Conservation (phyloP, 176 grass and related monocot species). For the Areca catechu region DNA sequence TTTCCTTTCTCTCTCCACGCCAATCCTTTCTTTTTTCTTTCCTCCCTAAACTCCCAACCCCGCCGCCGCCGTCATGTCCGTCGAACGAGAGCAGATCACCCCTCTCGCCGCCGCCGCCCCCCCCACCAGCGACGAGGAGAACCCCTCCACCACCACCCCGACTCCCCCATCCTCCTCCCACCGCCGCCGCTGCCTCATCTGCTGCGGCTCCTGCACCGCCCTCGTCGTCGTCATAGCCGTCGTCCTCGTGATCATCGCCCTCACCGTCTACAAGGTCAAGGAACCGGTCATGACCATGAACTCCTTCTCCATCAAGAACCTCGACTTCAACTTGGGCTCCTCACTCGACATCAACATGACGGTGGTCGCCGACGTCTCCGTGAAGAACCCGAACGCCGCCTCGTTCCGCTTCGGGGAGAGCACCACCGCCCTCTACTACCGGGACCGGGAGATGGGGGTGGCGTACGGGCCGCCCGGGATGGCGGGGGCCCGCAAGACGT, state of each 20-base stretch:
- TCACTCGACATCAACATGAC: constrained; percentile 18
- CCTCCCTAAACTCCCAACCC: too few species aligned
- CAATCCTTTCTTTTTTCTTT: too few species aligned
- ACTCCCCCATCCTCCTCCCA: background rate
- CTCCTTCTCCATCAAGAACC: constrained; percentile 28
- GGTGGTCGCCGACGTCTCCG: constrained; percentile 50
- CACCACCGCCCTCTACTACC: constrained; percentile 56
- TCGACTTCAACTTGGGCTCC: background rate
- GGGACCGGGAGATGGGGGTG: constrained; percentile 25
- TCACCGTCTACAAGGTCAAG: constrained; percentile 54
- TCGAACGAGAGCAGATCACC: too few species aligned
- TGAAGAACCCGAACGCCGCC: constrained; percentile 73
- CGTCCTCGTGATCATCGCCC: constrained; percentile 6
- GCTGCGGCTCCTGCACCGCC: constrained; percentile 9
- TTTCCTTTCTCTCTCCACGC: too few species aligned
- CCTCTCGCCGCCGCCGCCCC: too few species aligned
- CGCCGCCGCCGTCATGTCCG: too few species aligned
- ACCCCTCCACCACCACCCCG: too few species aligned
- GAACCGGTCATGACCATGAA: constrained; percentile 77
- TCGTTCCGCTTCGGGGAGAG: constrained; percentile 36
- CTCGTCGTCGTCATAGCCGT: background rate
- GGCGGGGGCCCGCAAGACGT: constrained; percentile 33
- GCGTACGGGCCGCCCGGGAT: constrained; percentile 29
- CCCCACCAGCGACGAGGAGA: too few species aligned
- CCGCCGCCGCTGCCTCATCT: constrained; percentile 20